These are phyloP conservation scores for Aurantiochytrium sp. DNA, from an alignment of 108 stramenopile genomes.

Conservation along the genomic window DNA sequence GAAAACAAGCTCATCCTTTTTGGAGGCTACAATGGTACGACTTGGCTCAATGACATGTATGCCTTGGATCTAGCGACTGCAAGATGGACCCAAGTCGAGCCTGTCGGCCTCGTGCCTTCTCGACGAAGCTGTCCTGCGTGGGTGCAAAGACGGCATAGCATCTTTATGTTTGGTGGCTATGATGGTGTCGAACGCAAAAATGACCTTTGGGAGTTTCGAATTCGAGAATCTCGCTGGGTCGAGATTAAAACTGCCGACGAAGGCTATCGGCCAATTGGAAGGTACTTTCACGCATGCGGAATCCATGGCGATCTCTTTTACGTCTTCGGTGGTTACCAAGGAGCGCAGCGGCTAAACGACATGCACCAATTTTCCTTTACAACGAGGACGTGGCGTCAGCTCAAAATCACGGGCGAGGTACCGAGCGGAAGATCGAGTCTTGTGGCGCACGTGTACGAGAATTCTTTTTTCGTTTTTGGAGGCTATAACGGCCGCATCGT, in stretches of 20 bases:
- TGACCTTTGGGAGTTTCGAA: constrained; percentile 77
- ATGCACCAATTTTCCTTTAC: constrained; percentile 66
- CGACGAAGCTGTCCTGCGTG: constrained; percentile 75
- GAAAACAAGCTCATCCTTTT: constrained; percentile 74
- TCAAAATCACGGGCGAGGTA: constrained; percentile 45
- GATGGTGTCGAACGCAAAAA: constrained; percentile 82
- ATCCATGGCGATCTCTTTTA: constrained; percentile 74
- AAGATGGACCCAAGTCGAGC: constrained; percentile 58
- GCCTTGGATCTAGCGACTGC: constrained; percentile 65
- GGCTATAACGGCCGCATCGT: constrained; percentile 75
- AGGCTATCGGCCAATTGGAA: constrained; percentile 69
- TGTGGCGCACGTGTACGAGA: constrained; percentile 79
- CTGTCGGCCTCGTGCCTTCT: constrained; percentile 51
- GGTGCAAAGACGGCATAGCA: constrained; percentile 69
- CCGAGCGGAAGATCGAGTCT: constrained; percentile 78
- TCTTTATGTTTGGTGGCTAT: constrained; percentile 85
- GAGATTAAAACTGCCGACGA: constrained; percentile 61
- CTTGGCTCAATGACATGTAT: constrained; percentile 77
- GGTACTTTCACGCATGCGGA: constrained; percentile 88
- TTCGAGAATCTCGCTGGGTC: constrained; percentile 72
- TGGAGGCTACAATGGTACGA: constrained; percentile 77
- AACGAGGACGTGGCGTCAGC: constrained; percentile 50
- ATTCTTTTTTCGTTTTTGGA: constrained; percentile 73
- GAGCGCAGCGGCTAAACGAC: constrained; percentile 73
- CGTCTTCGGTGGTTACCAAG: constrained; percentile 82